Evolutionary conservation across 345 rosid genomes (phyloP).

Genomic region (Euphorbia pulcherrima): DNA sequence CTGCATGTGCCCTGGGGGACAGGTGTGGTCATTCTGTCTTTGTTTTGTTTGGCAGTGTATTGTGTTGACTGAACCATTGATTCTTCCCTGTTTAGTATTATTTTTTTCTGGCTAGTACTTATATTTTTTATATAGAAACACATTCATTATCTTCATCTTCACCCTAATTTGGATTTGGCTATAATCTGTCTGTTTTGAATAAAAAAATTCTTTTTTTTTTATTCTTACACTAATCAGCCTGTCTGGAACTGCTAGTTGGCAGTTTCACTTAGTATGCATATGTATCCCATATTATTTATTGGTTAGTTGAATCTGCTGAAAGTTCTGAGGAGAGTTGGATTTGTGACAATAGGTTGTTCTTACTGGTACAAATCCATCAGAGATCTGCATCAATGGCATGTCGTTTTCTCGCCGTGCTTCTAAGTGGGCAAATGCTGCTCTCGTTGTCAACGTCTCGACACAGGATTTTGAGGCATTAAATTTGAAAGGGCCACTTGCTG

Average conservation of each 20-base stretch:
- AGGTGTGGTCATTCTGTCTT: slow-evolving; percentile 42
- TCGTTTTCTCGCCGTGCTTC: slow-evolving; percentile 95
- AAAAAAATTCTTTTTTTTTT: neutral
- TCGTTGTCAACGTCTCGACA: slow-evolving; percentile 68
- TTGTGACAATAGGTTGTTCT: slow-evolving; percentile 70
- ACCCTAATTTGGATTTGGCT: neutral
- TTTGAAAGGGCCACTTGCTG: slow-evolving; percentile 84
- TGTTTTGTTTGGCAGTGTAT: neutral
- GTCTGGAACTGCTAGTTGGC: neutral
- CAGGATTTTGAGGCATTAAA: slow-evolving; percentile 61
- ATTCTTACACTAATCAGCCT: neutral
- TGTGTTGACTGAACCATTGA: neutral
- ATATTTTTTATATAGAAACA: neutral
- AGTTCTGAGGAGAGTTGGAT: neutral
- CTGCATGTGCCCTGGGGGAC: slow-evolving; percentile 99
- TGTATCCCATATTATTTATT: neutral
- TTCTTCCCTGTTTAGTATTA: neutral
- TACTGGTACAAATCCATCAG: slow-evolving; percentile 76
- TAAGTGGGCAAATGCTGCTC: slow-evolving; percentile 95
- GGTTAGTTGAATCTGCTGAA: neutral
- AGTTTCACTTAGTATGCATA: neutral
- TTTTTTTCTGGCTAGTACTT: neutral
- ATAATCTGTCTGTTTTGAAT: neutral
- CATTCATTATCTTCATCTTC: neutral
- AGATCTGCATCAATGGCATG: slow-evolving; percentile 94